Percentiles rank a stretch among this genome's conserved stretches.
phyloP scores from a whole-genome alignment of 169 alveolate genomes.

The Hepatocystis sp. region DNA sequence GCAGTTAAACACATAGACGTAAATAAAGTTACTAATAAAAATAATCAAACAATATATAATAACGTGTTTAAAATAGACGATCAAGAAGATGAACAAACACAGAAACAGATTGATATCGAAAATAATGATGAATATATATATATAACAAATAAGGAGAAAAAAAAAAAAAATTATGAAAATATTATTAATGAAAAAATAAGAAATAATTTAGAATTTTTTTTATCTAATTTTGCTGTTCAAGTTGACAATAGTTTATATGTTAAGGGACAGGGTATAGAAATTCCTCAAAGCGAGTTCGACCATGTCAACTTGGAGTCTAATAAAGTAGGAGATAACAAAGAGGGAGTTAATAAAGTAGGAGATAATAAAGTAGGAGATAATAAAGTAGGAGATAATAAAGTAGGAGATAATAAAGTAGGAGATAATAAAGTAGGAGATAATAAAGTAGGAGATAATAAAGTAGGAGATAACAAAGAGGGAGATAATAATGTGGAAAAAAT shows the following conservation, averaged over 20 bases:
- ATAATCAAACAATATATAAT: constrained; percentile 10
- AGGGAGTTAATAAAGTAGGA: no score
- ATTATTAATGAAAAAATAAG: constrained; percentile 18
- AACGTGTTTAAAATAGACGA: constrained; percentile 11
- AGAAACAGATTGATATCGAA: background rate
- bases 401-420: no score
- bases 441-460: no score
- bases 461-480: no score
- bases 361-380: no score
- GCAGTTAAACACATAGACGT: constrained; percentile 6
- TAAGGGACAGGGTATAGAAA: constrained; percentile 25
- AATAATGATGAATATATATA: background rate
- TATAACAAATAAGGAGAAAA: constrained; percentile 24
- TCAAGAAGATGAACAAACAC: background rate
- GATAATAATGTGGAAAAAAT: no score
- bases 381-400: no score
- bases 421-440: no score
- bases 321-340: no score
- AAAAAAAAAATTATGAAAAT: constrained; percentile 29
- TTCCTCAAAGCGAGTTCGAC: no score
- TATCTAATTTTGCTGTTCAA: constrained; percentile 49
- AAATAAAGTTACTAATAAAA: background rate
- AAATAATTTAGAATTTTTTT: constrained; percentile 40
- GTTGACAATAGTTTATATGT: constrained; percentile 6
- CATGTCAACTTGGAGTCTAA: no score